phyloP scores from a whole-genome alignment of 1,284 basidiomycete species.

The Schizopora paradoxa region DNA sequence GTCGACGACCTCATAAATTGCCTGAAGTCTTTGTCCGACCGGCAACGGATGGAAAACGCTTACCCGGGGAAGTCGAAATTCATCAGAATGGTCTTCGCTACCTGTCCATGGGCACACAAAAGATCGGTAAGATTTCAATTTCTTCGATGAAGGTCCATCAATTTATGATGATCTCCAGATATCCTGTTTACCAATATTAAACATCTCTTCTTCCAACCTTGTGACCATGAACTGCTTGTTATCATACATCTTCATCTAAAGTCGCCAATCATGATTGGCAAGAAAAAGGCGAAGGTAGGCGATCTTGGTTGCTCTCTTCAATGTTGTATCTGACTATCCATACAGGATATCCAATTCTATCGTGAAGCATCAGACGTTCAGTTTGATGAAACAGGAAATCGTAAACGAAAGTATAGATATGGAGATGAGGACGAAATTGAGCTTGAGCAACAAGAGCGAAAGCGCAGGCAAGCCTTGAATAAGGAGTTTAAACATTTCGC shows the following conservation, averaged over 20 bases:
- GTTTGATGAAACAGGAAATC: constrained; percentile 98
- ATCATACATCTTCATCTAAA: constrained; percentile 93
- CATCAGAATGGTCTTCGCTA: constrained; percentile 97
- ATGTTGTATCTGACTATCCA: constrained; percentile 9
- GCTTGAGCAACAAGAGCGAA: constrained; percentile 95
- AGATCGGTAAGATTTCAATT: constrained; percentile 61
- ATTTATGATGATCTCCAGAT: constrained; percentile 43
- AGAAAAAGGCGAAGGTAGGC: constrained; percentile 89
- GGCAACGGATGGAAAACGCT: constrained; percentile 86
- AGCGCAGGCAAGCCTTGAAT: constrained; percentile 85
- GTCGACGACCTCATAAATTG: constrained; percentile 76
- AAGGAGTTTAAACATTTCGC: constrained; percentile 95
- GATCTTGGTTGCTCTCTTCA: constrained; percentile 1
- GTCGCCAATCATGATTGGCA: constrained; percentile 97
- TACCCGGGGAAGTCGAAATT: constrained; percentile 95
- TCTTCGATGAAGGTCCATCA: not conserved
- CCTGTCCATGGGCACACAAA: constrained; percentile 83
- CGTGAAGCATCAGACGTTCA: constrained; percentile 97
- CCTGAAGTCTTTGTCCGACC: constrained; percentile 94
- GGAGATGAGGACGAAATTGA: constrained; percentile 99
- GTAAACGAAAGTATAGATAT: constrained; percentile 94
- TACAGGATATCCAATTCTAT: constrained; percentile 94
- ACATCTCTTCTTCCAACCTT: constrained; percentile 98
- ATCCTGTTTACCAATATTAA: constrained; percentile 97
- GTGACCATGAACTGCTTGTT: constrained; percentile 93